phyloP scores from a whole-genome alignment of 2,329 filamentous ascomycete genomes.

The Albifimbria verrucaria region DNA sequence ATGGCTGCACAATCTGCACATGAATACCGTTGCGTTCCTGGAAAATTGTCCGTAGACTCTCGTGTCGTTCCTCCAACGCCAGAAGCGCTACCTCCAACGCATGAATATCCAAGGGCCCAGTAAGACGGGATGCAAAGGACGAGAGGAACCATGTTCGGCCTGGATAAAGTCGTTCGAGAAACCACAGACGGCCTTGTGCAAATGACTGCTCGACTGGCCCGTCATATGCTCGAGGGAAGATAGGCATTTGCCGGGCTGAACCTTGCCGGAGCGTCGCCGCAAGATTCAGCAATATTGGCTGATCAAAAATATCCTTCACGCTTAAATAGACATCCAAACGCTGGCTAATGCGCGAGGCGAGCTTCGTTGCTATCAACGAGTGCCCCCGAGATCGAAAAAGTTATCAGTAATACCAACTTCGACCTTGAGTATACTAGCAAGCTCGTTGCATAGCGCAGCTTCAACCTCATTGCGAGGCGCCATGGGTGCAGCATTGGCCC shows the following conservation, averaged over 20 bases:
- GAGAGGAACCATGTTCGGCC: neutral
- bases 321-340: slow-evolving; percentile 5
- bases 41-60: neutral
- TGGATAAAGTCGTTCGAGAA: neutral
- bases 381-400: neutral
- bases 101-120: neutral
- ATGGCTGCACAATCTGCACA: neutral
- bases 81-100: neutral
- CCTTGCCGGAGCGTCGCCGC: neutral
- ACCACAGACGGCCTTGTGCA: no score
- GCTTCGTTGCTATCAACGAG: neutral
- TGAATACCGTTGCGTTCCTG: neutral
- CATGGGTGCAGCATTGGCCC: neutral
- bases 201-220: neutral
- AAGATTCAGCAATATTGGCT: slow-evolving; percentile 1
- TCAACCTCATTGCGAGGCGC: neutral
- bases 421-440: neutral
- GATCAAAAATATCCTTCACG: slow-evolving; percentile 8
- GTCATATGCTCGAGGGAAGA: neutral
- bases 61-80: neutral
- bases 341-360: neutral
- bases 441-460: neutral
- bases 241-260: neutral
- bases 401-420: neutral
- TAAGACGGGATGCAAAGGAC: neutral